Base-by-base conservation (phyloP, 306 rosid genomes). In the Morella rubra region DNA sequence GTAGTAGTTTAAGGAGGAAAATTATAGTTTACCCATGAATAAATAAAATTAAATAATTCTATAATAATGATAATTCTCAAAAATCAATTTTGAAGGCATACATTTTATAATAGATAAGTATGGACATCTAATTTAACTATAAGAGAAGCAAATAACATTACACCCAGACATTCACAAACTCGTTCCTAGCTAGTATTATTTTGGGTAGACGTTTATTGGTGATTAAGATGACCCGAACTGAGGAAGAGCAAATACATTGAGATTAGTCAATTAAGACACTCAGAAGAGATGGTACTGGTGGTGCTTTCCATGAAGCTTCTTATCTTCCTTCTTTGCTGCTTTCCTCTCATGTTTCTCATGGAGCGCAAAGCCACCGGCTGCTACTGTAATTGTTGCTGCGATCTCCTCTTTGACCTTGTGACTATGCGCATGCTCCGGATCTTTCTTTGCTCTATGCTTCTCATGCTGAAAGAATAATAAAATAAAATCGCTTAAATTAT, bases 341-440 rank as follows among this genome's bases (percentile, higher is more conserved):
- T 89, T 83, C 75, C 87, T 87, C 32, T 89, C 93, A 53, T 86
- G 94, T 53, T 81, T 94, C 84, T 93, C 97, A 46, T 93, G 96
- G 79, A 93, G 86, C 50, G 89, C 93, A 22, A 67, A 89, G 0
- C 97, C 96, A 14, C 94, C 97, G 0, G 89, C 54, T 76, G 88
- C 96, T 2, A 89, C 89, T 4, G 93, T 89, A 4, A 84, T 89
- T 0, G n/a, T 88, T 1, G 87, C 94, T 10, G 89, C 94, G 13
- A 89, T 22, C 82, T 93, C 96, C 80, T 93, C 98, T 79, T 85
- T 91, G 64, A 89, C 45, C 91, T 90, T 90, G 91, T 90, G 98
- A 83, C 60, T 87, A 77, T 83, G 91, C 1, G 84, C 91, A 13
- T 89, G 18, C 71, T 93, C 94, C 8, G 94, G 89, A 40, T 93